These are phyloP conservation scores for Alnus rubra DNA, from an alignment of 306 rosid genomes.

Conservation along the genomic window DNA sequence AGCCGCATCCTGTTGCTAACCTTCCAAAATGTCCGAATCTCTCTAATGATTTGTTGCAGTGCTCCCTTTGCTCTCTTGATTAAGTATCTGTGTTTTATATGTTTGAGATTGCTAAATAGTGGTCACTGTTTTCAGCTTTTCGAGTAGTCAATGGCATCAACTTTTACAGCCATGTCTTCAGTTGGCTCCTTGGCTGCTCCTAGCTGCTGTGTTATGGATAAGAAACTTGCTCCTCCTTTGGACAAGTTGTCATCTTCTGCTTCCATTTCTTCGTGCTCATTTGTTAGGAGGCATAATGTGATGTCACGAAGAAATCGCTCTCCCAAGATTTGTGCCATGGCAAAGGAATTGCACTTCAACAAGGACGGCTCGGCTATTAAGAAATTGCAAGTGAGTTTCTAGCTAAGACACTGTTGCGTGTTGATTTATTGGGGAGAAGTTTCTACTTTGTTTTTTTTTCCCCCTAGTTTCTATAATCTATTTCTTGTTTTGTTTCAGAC, in stretches of 20 bases:
- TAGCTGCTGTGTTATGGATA: conserved; percentile 37
- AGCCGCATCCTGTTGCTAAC: neutral
- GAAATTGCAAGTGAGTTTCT: conserved; percentile 60
- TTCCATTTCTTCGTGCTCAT: conserved; percentile 59
- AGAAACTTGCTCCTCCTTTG: conserved; percentile 26
- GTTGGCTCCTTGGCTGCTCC: conserved; percentile 54
- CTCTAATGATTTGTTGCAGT: neutral
- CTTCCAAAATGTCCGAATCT: neutral
- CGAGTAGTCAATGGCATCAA: conserved; percentile 63
- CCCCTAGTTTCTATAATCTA: neutral
- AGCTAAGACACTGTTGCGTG: neutral
- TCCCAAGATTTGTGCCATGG: conserved; percentile 81
- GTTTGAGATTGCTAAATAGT: neutral
- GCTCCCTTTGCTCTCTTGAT: neutral
- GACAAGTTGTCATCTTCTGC: conserved; percentile 65
- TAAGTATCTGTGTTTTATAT: neutral
- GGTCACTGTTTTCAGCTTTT: neutral
- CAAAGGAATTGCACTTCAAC: conserved; percentile 91
- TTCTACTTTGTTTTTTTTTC: neutral
- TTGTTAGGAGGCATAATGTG: conserved; percentile 42
- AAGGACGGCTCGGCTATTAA: conserved; percentile 93
- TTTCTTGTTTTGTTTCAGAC: conserved; percentile 39
- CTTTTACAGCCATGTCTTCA: conserved; percentile 70
- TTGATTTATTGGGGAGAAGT: neutral
- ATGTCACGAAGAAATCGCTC: conserved; percentile 37